A percentile compares a stretch with the other conserved stretches of the same genome.
Conservation (phyloP, 495 filamentous ascomycete species). For the Pseudoneurospora amorphoporcata region DNA sequence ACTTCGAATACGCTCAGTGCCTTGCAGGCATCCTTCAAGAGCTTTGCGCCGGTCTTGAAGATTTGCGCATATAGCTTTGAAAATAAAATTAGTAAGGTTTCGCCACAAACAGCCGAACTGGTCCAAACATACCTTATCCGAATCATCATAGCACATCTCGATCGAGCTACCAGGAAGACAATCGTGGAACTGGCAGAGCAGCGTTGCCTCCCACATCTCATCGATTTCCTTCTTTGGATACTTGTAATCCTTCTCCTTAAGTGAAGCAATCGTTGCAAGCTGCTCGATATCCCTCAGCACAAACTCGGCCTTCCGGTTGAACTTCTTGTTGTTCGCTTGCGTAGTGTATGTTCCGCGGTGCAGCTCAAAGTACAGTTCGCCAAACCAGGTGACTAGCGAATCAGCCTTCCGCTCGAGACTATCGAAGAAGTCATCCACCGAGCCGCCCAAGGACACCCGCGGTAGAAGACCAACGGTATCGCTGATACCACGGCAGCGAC, state of each 20-base stretch:
- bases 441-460: slow-evolving; percentile 78
- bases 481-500: slow-evolving; percentile 86
- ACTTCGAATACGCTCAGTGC: slow-evolving; percentile 49
- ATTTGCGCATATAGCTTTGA: slow-evolving; percentile 63
- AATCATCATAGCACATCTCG: slow-evolving; percentile 95
- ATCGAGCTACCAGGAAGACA: slow-evolving; percentile 92
- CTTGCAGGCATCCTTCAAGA: slow-evolving; percentile 59
- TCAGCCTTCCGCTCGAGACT: slow-evolving; percentile 65
- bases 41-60: slow-evolving; percentile 62
- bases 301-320: slow-evolving; percentile 79
- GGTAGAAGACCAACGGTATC: slow-evolving; percentile 78
- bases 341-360: slow-evolving; percentile 96
- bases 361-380: slow-evolving; percentile 94
- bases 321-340: slow-evolving; percentile 91
- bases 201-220: slow-evolving; percentile 78
- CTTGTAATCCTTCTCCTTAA: slow-evolving; percentile 59
- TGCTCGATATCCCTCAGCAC: slow-evolving; percentile 80
- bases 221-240: slow-evolving; percentile 91
- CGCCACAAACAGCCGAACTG: background rate
- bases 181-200: slow-evolving; percentile 95
- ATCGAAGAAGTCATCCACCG: slow-evolving; percentile 95
- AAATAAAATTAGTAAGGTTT: slow-evolving; percentile 1
- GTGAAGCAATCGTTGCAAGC: slow-evolving; percentile 74
- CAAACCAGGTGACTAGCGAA: slow-evolving; percentile 91
- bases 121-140: slow-evolving; percentile 49